Evolutionary conservation across 1,284 basidiomycete genomes (phyloP), one percentile per base, ranked within the genome.

Genomic region (Ceratobasidium sp.): DNA sequence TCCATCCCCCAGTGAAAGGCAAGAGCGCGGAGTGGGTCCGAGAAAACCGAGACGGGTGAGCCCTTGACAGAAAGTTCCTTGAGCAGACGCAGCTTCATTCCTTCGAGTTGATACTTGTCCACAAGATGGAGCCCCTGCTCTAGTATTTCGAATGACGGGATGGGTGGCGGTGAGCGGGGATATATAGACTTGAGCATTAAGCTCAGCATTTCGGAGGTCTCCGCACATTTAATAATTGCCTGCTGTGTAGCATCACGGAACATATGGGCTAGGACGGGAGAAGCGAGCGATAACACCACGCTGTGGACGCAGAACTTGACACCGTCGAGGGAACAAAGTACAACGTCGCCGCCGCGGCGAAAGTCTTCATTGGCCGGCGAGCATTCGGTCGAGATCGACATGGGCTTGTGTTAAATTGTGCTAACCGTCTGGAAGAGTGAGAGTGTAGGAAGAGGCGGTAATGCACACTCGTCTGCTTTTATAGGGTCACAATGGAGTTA

Each of bases 251-350:
- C 59, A 5, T 43, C 4, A n/a, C n/a, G 43, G 52, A 76, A 75
- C 77, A 78, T 78, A 32, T 66, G 43, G 11, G 22, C 8, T 22
- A 76, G 68, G 19, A 76, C 76, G 11, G 68, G 29, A 2, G 77
- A 76, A 1, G 77, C 77, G 8, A 74, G 25, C 0, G 76, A 54
- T n/a, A 78, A 51, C 0, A 78, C 17, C 29, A 43, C 19, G 13
- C 68, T 64, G n/a, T 73, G 67, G n/a, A 67, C 76, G 25, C 68
- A 66, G 52, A 71, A 78, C 19, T 76, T 46, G 17, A 73, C 37
- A 17, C 69, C 76, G 29, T 77, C 77, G 9, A 66, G 49, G 2
- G 76, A 76, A 6, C 66, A 76, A 22, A 78, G 76, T 19, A 65
- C 68, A n/a, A 74, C 29, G 43, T 78, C 77, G 34, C 74, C 74